Base-by-base conservation (phyloP, 2,329 filamentous ascomycete species). In the Pseudocercospora cruenta region DNA sequence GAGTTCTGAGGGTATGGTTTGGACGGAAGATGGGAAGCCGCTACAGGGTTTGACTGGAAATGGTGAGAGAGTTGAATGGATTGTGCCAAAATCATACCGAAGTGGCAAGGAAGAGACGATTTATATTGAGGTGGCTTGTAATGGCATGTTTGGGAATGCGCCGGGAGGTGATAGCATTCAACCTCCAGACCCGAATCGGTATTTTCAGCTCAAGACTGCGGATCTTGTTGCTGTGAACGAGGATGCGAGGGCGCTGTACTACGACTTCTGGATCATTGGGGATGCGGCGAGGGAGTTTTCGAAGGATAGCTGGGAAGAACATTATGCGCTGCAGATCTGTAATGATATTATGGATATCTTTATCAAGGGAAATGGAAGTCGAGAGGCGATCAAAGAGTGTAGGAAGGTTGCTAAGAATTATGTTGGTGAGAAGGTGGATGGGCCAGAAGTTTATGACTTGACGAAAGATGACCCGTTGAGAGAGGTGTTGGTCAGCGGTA, bases 51-150 rank as follows among this genome's bases (percentile, higher is more conserved):
- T 99, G 73, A 97, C 94, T 0, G 95, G 95, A 19, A 90, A 91
- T 63, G 92, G 92, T 47, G 95, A 99, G 75, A 87, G 95, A 62
- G 86, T 90, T 16, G 93, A 98, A 80, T 99, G 94, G 94, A 88
- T 97, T 66, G 84, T 99, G 53, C 94, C 95, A 8, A 84, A 92
- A 59, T 83, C 84, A 16, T 97, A 91, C 81, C 87, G 91, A 68
- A 92, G 97, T 78, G 94, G 93, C 61, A 89, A 94, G 77, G 87
- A 93, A 74, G 94, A 98, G 78, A 88, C 86, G 19, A 91, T 99
- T 74, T 99, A 97, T 79, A 90, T 99, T 70, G 95, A 99, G 82
- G 97, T 98, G 92, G 95, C 95, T 21, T 98, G 95, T 81, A 99
- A 99, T 78, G 90, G 90, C 79, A 98, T 98, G 94, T 98, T 98